Percentiles rank a stretch among this genome's conserved stretches.
Evolutionary conservation across 495 filamentous ascomycete genomes (phyloP).

Genomic region (Talaromyces liani): DNA sequence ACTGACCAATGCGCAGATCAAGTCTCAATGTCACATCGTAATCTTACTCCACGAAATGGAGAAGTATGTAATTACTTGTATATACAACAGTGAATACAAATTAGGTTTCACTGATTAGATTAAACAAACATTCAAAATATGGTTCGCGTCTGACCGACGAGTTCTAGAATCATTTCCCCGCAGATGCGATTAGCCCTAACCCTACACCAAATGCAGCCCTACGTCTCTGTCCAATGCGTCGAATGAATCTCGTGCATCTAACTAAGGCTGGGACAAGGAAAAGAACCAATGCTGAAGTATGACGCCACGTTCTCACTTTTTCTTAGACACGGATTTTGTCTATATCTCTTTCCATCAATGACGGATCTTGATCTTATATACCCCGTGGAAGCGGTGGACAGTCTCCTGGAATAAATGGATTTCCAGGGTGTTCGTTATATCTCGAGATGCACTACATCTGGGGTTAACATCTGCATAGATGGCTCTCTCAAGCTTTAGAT

Average conservation of each 20-base stretch:
- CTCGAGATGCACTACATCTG: neutral
- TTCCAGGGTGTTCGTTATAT: neutral
- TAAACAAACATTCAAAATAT: neutral
- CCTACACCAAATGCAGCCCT: neutral
- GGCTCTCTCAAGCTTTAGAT: too few relatives aligned
- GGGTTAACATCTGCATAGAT: neutral
- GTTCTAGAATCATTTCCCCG: neutral
- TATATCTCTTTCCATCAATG: too few relatives aligned
- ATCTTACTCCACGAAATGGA: neutral
- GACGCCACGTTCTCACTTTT: too few relatives aligned
- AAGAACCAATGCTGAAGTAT: too few relatives aligned
- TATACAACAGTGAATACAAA: neutral
- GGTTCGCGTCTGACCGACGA: neutral
- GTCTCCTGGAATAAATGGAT: too few relatives aligned
- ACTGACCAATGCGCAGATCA: neutral
- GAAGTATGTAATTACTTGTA: neutral
- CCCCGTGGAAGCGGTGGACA: too few relatives aligned
- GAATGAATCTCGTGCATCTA: neutral
- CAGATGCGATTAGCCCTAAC: neutral
- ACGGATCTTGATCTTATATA: too few relatives aligned
- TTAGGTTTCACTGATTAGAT: neutral
- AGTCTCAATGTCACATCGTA: neutral
- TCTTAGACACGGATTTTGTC: too few relatives aligned
- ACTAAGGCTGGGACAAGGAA: neutral
- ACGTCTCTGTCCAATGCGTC: neutral